Evolutionary conservation across 306 rosid species (phyloP).

Genomic region (Luffa acutangula): DNA sequence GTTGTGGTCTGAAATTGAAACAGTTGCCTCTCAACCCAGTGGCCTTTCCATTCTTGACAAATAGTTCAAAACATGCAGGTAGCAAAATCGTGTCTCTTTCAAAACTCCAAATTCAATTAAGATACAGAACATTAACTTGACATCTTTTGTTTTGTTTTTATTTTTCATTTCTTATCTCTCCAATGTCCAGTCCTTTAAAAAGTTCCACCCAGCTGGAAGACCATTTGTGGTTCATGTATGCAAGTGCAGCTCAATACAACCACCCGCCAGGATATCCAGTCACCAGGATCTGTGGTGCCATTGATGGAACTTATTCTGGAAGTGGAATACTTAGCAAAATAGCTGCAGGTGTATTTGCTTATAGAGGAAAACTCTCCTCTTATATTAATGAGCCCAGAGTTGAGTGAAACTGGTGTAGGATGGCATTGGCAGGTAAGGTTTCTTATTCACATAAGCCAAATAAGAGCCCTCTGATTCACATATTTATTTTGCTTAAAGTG

Average conservation of each 20-base stretch:
- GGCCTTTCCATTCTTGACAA: slow-evolving; percentile 49
- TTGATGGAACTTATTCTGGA: slow-evolving; percentile 31
- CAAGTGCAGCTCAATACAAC: slow-evolving; percentile 45
- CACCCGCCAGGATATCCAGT: slow-evolving; percentile 48
- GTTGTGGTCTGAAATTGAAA: slow-evolving; percentile 58
- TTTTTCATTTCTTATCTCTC: background rate
- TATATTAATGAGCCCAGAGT: slow-evolving; percentile 22
- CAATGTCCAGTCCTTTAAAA: slow-evolving; percentile 28
- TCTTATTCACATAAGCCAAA: background rate
- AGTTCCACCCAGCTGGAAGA: slow-evolving; percentile 23
- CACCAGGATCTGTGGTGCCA: slow-evolving; percentile 36
- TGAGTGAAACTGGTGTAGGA: slow-evolving; percentile 29
- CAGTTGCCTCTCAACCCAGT: slow-evolving; percentile 22
- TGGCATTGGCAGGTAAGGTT: slow-evolving; percentile 83
- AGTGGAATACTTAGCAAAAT: slow-evolving; percentile 30
- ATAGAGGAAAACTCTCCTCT: slow-evolving; percentile 30
- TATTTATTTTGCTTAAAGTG: background rate
- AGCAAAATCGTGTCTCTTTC: background rate
- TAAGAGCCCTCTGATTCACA: background rate
- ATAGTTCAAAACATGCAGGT: slow-evolving; percentile 43
- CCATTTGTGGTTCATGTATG: slow-evolving; percentile 13
- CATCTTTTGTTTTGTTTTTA: background rate
- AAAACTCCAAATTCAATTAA: background rate
- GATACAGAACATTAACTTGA: background rate
- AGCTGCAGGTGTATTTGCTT: slow-evolving; percentile 52